A percentile compares a stretch with the other conserved stretches of the same genome.
These are phyloP conservation scores for Salix suchowensis DNA, from an alignment of 345 rosid genomes.

Conservation along the genomic window DNA sequence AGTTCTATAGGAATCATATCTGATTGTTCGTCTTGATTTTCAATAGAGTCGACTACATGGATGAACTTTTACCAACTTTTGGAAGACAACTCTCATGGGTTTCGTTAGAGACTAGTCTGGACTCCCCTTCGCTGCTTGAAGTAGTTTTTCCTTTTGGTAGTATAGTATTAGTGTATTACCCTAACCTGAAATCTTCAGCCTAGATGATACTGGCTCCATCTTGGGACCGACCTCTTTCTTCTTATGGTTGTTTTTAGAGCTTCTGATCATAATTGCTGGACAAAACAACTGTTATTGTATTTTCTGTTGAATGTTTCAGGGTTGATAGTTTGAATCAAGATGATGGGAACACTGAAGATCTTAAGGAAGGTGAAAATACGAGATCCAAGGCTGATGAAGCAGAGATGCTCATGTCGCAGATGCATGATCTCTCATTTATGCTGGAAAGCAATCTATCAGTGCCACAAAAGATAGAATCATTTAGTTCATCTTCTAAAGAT, in stretches of 20 bases:
- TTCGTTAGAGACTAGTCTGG: not conserved
- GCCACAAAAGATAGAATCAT: slow-evolving; percentile 29
- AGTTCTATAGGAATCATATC: not conserved
- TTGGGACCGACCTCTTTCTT: not conserved
- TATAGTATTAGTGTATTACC: not conserved
- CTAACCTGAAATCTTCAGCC: not conserved
- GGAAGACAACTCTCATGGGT: not conserved
- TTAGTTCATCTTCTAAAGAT: slow-evolving; percentile 9
- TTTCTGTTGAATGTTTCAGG: slow-evolving; percentile 32
- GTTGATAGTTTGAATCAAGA: slow-evolving; percentile 17
- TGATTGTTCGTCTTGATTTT: not conserved
- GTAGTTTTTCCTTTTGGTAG: not conserved
- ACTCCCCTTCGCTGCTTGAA: not conserved
- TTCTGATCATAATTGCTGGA: not conserved
- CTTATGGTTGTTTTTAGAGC: not conserved
- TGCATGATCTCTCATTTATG: slow-evolving; percentile 93
- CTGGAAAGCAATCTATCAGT: slow-evolving; percentile 55
- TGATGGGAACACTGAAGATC: slow-evolving; percentile 25
- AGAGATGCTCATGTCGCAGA: slow-evolving; percentile 60
- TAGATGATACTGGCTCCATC: not conserved
- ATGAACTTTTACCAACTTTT: too few species aligned
- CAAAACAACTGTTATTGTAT: not conserved
- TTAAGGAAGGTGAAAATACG: slow-evolving; percentile 10
- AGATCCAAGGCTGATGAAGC: slow-evolving; percentile 34
- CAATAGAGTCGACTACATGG: too few species aligned